Conservation (phyloP, 1,284 basidiomycete species). For the Ustilago curta region DNA sequence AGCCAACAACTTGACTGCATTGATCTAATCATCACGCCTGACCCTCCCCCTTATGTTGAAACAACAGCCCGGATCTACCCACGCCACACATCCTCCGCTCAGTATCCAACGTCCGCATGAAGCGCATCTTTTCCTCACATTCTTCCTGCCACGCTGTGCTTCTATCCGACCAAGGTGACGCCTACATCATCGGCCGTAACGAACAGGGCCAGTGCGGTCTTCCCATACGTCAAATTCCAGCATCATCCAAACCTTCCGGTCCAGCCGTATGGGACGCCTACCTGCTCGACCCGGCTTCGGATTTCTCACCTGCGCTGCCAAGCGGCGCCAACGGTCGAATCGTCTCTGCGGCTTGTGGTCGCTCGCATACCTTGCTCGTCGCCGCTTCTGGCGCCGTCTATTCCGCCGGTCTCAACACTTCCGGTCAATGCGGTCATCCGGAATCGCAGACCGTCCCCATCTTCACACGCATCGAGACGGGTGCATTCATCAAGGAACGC, state of each 20-base stretch:
- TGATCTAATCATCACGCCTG: neutral
- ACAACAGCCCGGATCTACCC: conserved; percentile 78
- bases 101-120: conserved; percentile 77
- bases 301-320: conserved; percentile 71
- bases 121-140: conserved; percentile 55
- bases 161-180: conserved; percentile 75
- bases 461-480: conserved; percentile 77
- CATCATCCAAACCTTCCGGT: conserved; percentile 70
- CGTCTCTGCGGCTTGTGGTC: conserved; percentile 83
- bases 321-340: conserved; percentile 77
- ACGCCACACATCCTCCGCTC: conserved; percentile 89
- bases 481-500: conserved; percentile 71
- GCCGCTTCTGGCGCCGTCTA: conserved; percentile 84
- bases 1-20: neutral
- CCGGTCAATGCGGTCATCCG: conserved; percentile 86
- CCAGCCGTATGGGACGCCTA: conserved; percentile 76
- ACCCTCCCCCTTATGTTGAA: neutral
- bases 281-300: conserved; percentile 66
- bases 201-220: conserved; percentile 70
- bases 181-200: conserved; percentile 88
- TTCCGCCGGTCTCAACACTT: conserved; percentile 82
- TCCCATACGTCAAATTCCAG: conserved; percentile 40
- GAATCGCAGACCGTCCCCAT: conserved; percentile 76
- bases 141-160: conserved; percentile 55
- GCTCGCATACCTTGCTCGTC: conserved; percentile 84